Evolutionary conservation across 192 early-diverging fungal genomes (phyloP), one percentile per base, ranked within the genome.

Genomic region (Chytriomyces sp.): DNA sequence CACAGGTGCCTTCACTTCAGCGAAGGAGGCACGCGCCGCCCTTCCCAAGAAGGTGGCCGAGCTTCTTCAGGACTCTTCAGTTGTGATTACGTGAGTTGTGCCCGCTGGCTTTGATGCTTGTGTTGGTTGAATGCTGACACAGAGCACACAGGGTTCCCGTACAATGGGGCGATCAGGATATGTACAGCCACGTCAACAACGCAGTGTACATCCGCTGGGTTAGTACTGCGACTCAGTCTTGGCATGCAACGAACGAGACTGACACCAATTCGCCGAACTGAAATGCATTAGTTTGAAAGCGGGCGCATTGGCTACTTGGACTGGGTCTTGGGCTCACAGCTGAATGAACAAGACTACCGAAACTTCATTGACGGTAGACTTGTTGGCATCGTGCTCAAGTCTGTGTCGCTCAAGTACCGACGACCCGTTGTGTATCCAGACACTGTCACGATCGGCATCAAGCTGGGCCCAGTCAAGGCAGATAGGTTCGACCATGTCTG

Each of bases 401-500:
- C 74, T 6, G 20, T 79, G 0, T 49, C 64, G 7, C 72, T 80
- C 63, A 83, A 82, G 26, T 88, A 88, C 75, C 71, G 61, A 26
- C 72, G 76, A 20, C 81, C 83, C 0, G 82, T 85, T 44, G 68
- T 53, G 23, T 88, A 79, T 63, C 85, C 85, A 2, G 85, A 88
- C 72, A 87, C 79, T 48, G 64, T 76, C 0, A 67, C 75, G 18
- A 45, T 76, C n/a, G 75, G 75, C 46, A 49, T 76, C n/a, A 69
- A 20, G 10, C 7, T 68, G 48, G 64, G 68, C 3, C n/a, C 69
- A 13, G 57, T 85, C 45, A 35, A 59, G 9, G 50, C 68, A 48
- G 83, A 85, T 64, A 78, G 85, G 23, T 85, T 80, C 59, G 76
- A 67, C 1, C 79, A 83, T 61, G 46, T 64, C 7, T 64, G 49